These are phyloP conservation scores for Salix brachista DNA, from an alignment of 345 rosid genomes.

Conservation along the genomic window DNA sequence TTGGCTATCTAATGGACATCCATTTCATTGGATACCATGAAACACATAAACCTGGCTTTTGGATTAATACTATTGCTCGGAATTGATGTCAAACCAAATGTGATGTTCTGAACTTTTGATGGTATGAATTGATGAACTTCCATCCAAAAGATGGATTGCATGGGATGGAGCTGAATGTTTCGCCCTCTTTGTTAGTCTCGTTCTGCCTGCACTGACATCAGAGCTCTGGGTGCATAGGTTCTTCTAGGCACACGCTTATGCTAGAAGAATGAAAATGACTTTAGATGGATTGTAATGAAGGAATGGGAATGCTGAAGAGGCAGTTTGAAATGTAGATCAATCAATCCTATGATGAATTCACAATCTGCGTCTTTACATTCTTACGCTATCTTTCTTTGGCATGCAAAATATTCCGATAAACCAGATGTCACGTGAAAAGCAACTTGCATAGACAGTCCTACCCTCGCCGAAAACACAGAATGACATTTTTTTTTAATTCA, in stretches of 20 bases:
- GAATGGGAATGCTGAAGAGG: too few relatives aligned
- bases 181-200: background rate
- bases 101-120: background rate
- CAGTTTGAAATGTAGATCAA: background rate
- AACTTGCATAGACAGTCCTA: background rate
- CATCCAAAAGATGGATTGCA: background rate
- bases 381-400: background rate
- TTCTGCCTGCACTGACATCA: background rate
- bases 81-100: background rate
- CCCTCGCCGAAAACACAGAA: background rate
- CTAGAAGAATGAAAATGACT: background rate
- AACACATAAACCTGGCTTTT: background rate
- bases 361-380: background rate
- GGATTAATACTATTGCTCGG: background rate
- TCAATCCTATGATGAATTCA: background rate
- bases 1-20: background rate
- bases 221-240: too few relatives aligned
- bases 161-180: background rate
- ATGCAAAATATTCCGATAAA: background rate
- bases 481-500: background rate
- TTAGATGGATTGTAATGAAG: too few relatives aligned
- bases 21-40: background rate
- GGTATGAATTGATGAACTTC: background rate
- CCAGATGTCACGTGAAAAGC: background rate
- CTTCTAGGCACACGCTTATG: background rate